Conservation (phyloP, 2,329 filamentous ascomycete species). For the Zymoseptoria pseudotritici region DNA sequence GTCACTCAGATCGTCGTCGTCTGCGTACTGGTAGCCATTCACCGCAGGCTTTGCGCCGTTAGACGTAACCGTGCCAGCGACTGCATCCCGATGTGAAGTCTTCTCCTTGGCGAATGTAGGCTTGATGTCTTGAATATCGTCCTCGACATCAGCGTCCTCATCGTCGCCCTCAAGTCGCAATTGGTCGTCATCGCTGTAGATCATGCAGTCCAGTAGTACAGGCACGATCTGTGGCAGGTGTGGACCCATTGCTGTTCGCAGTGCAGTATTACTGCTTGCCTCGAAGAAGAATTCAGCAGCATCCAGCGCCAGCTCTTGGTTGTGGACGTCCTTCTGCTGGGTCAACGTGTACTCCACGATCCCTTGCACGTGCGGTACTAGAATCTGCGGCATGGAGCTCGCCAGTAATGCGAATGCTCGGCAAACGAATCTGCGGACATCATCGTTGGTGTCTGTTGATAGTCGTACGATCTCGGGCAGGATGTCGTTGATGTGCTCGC, state of each 20-base stretch:
- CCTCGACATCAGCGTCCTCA: slow-evolving; percentile 84
- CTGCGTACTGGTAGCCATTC: slow-evolving; percentile 31
- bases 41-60: slow-evolving; percentile 43
- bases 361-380: slow-evolving; percentile 77
- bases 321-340: slow-evolving; percentile 74
- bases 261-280: slow-evolving; percentile 74
- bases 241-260: slow-evolving; percentile 69
- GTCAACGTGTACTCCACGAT: slow-evolving; percentile 88
- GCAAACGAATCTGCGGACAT: slow-evolving; percentile 88
- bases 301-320: slow-evolving; percentile 85
- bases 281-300: slow-evolving; percentile 97
- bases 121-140: slow-evolving; percentile 83
- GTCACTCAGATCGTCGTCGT: slow-evolving; percentile 75
- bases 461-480: slow-evolving; percentile 77
- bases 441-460: slow-evolving; percentile 65
- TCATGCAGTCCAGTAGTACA: slow-evolving; percentile 86
- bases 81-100: slow-evolving; percentile 45
- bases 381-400: slow-evolving; percentile 81
- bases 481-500: slow-evolving; percentile 72
- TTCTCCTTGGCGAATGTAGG: slow-evolving; percentile 72
- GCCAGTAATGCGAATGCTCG: slow-evolving; percentile 87
- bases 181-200: slow-evolving; percentile 92
- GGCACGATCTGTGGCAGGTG: slow-evolving; percentile 81
- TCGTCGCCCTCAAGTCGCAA: slow-evolving; percentile 68
- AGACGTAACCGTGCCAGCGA: slow-evolving; percentile 47